A percentile compares a stretch with the other conserved stretches of the same genome.
Evolutionary conservation across 768 basidiomycete species (phyloP).

Genomic region (Russula abietina): DNA sequence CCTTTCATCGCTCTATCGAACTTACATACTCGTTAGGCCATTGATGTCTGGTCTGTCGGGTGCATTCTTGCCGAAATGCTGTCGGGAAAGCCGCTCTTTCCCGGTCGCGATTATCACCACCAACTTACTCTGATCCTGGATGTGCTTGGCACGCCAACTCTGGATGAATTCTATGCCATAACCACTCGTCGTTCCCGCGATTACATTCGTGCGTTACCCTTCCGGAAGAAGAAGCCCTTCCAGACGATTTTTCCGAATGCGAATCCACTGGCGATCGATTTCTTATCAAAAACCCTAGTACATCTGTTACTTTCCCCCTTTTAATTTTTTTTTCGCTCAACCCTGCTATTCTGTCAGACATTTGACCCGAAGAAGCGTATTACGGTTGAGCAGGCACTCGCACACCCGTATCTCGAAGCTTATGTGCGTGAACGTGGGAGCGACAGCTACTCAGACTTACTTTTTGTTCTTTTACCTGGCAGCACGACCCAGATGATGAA

Average conservation of each 20-base stretch:
- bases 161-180: slow-evolving; percentile 98
- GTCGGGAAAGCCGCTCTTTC: slow-evolving; percentile 94
- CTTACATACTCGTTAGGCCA: slow-evolving; percentile 45
- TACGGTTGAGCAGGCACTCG: slow-evolving; percentile 88
- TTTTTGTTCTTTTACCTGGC: not conserved
- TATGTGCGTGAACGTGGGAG: slow-evolving; percentile 52
- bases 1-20: slow-evolving; percentile 32
- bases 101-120: slow-evolving; percentile 94
- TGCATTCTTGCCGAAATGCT: slow-evolving; percentile 95
- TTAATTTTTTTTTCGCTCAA: not conserved
- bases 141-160: slow-evolving; percentile 91
- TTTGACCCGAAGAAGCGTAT: slow-evolving; percentile 98
- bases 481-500: slow-evolving; percentile 97
- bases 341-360: slow-evolving; percentile 44
- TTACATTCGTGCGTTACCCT: slow-evolving; percentile 91
- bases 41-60: slow-evolving; percentile 83
- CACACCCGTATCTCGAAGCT: slow-evolving; percentile 93
- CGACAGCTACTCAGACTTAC: not conserved
- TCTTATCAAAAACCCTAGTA: slow-evolving; percentile 79
- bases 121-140: slow-evolving; percentile 94
- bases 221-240: slow-evolving; percentile 83
- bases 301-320: slow-evolving; percentile 22
- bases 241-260: slow-evolving; percentile 86
- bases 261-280: slow-evolving; percentile 68
- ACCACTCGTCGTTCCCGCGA: slow-evolving; percentile 87